phyloP scores from a whole-genome alignment of 2,329 filamentous ascomycete genomes.

The Acrodontium crateriforme region DNA sequence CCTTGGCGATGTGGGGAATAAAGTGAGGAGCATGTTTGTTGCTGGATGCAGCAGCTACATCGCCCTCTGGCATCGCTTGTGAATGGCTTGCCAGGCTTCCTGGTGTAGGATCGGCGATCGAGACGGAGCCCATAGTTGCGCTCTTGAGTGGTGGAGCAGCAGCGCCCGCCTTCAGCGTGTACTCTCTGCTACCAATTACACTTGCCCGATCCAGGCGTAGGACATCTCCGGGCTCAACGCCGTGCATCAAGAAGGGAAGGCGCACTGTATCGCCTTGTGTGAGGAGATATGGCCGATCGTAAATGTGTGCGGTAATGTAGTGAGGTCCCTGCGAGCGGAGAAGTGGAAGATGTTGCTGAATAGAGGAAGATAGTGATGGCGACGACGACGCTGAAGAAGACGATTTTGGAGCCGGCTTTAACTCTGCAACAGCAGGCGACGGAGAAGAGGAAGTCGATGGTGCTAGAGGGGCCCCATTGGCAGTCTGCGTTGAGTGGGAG shows the following conservation, averaged over 20 bases:
- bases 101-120: constrained; percentile 15
- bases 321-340: constrained; percentile 59
- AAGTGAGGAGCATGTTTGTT: constrained; percentile 17
- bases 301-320: constrained; percentile 70
- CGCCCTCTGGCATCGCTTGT: constrained; percentile 14
- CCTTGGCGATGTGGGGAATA: constrained; percentile 27
- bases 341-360: constrained; percentile 52
- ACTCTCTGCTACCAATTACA: constrained; percentile 73
- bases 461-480: constrained; percentile 23
- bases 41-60: constrained; percentile 14
- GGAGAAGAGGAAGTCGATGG: not conserved
- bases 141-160: constrained; percentile 30
- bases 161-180: constrained; percentile 63
- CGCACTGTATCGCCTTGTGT: constrained; percentile 41
- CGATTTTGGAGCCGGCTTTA: constrained; percentile 1
- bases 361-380: constrained; percentile 38
- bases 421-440: not conserved
- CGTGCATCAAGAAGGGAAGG: constrained; percentile 36
- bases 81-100: constrained; percentile 12
- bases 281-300: constrained; percentile 66
- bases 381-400: constrained; percentile 20
- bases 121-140: constrained; percentile 10
- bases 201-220: constrained; percentile 78
- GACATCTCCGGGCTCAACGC: constrained; percentile 58
- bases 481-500: constrained; percentile 13